Evolutionary conservation across 331 rosid genomes (phyloP).

Genomic region (Pyracantha coccinea): DNA sequence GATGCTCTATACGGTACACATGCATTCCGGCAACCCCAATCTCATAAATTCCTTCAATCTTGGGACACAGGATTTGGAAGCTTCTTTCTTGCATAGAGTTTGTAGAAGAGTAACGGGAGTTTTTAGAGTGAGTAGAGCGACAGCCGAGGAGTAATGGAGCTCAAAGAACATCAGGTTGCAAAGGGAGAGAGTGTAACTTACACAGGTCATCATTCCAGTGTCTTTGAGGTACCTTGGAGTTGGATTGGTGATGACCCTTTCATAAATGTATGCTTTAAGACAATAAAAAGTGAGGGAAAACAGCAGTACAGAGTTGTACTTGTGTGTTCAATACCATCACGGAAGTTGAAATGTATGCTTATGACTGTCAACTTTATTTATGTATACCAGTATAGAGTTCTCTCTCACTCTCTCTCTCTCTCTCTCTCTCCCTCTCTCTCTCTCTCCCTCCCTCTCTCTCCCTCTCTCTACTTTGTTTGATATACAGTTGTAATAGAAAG

Average conservation of each 20-base stretch:
- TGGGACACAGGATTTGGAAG: constrained; percentile 21
- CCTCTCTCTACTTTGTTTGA: no score
- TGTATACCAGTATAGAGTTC: no score
- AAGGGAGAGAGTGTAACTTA: neutral
- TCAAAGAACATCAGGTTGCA: constrained; percentile 8
- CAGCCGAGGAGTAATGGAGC: constrained; percentile 13
- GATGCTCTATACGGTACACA: constrained; percentile 3
- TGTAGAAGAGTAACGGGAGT: constrained; percentile 27
- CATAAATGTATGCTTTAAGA: neutral
- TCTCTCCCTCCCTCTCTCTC: no score
- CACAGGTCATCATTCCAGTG: neutral
- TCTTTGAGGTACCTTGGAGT: constrained; percentile 13
- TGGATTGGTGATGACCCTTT: neutral
- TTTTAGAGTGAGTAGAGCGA: constrained; percentile 20
- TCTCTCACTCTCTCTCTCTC: no score
- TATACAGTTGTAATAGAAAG: no score
- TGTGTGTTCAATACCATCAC: neutral
- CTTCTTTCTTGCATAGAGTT: constrained; percentile 33
- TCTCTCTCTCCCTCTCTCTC: no score
- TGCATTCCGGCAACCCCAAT: constrained; percentile 7
- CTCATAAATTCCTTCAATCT: constrained; percentile 8
- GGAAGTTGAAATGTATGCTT: neutral
- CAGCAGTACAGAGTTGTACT: neutral
- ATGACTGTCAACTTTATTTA: neutral
- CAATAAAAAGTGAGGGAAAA: neutral